A percentile compares a stretch with the other conserved stretches of the same genome.
Evolutionary conservation across 2,329 filamentous ascomycete genomes (phyloP).

Genomic region (Hypoxylon sp.): DNA sequence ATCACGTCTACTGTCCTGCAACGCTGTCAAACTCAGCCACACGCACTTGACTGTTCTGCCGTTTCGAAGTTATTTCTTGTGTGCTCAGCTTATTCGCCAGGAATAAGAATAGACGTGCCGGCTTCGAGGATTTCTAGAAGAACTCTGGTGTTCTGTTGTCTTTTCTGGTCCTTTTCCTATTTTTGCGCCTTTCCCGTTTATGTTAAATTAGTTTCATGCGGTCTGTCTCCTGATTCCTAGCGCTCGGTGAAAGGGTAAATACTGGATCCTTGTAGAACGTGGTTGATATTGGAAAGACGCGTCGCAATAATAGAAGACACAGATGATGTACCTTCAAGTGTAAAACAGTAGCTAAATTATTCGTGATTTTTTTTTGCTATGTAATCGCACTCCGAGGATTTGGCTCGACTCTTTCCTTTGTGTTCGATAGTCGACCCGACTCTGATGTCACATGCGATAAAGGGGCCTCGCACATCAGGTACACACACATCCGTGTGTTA

Average conservation of each 20-base stretch:
- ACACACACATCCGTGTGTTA: slow-evolving; percentile 12
- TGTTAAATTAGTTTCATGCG: slow-evolving; percentile 40
- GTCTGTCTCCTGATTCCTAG: slow-evolving; percentile 13
- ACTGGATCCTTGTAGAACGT: slow-evolving; percentile 37
- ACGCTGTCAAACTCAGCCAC: slow-evolving; percentile 36
- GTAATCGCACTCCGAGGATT: not conserved
- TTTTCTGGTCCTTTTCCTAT: slow-evolving; percentile 9
- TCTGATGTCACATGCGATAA: slow-evolving; percentile 22
- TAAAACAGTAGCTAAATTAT: slow-evolving; percentile 6
- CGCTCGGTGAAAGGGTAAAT: slow-evolving; percentile 29
- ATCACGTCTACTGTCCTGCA: slow-evolving; percentile 20
- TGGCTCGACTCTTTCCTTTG: slow-evolving; percentile 11
- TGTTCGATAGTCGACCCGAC: slow-evolving; percentile 17
- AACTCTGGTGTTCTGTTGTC: slow-evolving; percentile 10
- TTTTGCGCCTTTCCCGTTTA: slow-evolving; percentile 28
- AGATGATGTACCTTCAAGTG: slow-evolving; percentile 16
- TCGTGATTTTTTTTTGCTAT: slow-evolving; percentile 7
- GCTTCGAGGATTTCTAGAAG: slow-evolving; percentile 24
- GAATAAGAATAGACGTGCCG: slow-evolving; percentile 24
- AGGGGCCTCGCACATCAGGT: not conserved
- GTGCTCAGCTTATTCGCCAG: slow-evolving; percentile 24
- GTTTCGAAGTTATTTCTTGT: slow-evolving; percentile 26
- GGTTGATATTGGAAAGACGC: slow-evolving; percentile 36
- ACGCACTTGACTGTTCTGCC: slow-evolving; percentile 32
- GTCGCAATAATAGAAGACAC: slow-evolving; percentile 29